Evolutionary conservation across 305 asterid genomes (phyloP).

Genomic region (Fraxinus paxiana): DNA sequence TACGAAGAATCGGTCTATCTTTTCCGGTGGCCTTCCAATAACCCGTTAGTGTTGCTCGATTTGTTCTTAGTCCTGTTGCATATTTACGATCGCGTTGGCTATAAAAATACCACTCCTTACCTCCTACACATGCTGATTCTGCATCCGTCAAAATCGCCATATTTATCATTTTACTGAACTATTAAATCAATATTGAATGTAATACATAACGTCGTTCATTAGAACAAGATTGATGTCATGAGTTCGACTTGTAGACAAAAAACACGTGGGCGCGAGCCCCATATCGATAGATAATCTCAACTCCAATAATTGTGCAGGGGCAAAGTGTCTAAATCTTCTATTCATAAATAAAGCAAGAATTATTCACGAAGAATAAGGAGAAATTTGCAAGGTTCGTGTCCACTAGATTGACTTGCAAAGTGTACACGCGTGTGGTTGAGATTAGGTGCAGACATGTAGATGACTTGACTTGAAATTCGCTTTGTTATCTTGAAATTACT

Average conservation of each 20-base stretch:
- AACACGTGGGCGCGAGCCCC: constrained; percentile 29
- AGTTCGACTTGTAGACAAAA: neutral
- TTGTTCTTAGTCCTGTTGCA: constrained; percentile 79
- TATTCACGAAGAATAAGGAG: neutral
- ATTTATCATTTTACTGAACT: neutral
- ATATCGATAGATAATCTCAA: constrained; percentile 16
- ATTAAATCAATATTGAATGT: neutral
- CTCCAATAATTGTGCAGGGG: constrained; percentile 35
- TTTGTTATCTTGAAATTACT: constrained; percentile 24
- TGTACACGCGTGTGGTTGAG: constrained; percentile 33
- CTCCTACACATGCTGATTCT: constrained; percentile 76
- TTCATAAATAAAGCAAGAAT: neutral
- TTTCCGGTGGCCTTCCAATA: constrained; percentile 98
- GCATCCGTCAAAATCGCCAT: neutral
- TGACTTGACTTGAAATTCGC: constrained; percentile 8
- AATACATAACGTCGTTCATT: neutral
- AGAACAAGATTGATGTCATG: neutral
- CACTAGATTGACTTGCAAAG: neutral
- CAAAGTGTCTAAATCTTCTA: constrained; percentile 23
- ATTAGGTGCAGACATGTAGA: constrained; percentile 9
- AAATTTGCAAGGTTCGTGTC: neutral
- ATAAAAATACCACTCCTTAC: constrained; percentile 81
- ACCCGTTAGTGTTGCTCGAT: constrained; percentile 75
- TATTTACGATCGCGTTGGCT: constrained; percentile 77
- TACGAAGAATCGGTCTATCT: constrained; percentile 51